A percentile compares a stretch with the other conserved stretches of the same genome.
phyloP scores from a whole-genome alignment of 441 rosid genomes.

The Croton setiger region DNA sequence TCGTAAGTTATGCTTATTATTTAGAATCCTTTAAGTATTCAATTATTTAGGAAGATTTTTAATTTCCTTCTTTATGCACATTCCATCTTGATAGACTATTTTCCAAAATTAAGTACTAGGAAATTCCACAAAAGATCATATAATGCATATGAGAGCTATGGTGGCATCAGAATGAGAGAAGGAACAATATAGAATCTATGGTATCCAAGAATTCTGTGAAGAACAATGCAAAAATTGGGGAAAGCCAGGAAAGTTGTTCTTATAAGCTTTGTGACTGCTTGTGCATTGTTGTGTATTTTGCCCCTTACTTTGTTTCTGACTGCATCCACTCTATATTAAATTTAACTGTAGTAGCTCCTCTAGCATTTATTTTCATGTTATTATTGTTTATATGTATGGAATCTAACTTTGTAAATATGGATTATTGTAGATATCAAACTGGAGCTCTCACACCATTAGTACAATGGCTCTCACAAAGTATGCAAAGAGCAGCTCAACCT shows the following conservation, averaged over 20 bases:
- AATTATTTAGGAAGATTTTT: too few relatives aligned
- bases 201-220: not conserved
- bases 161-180: not conserved
- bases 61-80: too few relatives aligned
- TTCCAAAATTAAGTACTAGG: not conserved
- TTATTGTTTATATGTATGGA: not conserved
- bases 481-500: slow-evolving; percentile 95
- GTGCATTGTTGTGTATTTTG: not conserved
- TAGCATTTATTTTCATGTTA: not conserved
- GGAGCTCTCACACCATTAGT: slow-evolving; percentile 92
- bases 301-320: too few relatives aligned
- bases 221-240: not conserved
- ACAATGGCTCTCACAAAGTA: slow-evolving; percentile 91
- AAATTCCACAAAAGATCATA: not conserved
- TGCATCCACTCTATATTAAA: not conserved
- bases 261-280: not conserved
- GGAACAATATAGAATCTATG: not conserved
- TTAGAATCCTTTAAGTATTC: too few relatives aligned
- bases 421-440: slow-evolving; percentile 74
- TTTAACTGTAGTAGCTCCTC: not conserved
- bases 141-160: not conserved
- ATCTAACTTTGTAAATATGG: slow-evolving; percentile 14
- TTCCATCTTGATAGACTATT: too few relatives aligned
- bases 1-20: too few relatives aligned
- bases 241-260: not conserved